Base-by-base conservation (phyloP, 306 rosid species). In the Cicer chorassanicum region DNA sequence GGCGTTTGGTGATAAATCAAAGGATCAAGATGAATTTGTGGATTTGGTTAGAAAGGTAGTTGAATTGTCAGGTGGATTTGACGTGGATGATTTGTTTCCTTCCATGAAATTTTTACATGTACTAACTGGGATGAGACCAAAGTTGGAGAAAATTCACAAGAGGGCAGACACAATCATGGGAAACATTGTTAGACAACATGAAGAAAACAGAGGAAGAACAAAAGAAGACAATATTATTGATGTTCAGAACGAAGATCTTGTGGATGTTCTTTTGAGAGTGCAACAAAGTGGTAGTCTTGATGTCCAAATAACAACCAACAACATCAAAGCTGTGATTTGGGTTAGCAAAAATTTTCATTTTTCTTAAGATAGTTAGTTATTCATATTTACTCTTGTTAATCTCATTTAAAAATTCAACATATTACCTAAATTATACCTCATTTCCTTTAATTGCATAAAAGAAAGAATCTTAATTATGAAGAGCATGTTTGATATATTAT, bases 321-420 rank as follows among this genome's bases (percentile, higher is more conserved):
- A 79, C 45, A 6, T 72, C 68, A 79, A 79, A 72, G 78, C 83
- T 36, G 36, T 79, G 4, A 72, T 79, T 29, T 18, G 51, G 54
- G 82, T 79, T 8, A 79, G 82, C 53, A 9, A 9, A 14, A 66
- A 16, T 24, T 0, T 24, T 24, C 34, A 24, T 24, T 24, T 24
- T 24, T 24, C 34, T 24, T 24, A 21, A 21, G 24, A 21, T 21
- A 21, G 24, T 1, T 21, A 21, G 2, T 21, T 1, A 21, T 1
- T 21, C 24, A 21, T 21, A 21, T 21, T 21, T 21, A 21, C 2
- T 21, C 24, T 21, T 21, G 24, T 21, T 21, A 1, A 21, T 21
- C 24, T 21, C 24, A 21, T 21, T 21, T 21, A 24, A 24, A 24
- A 24, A 3, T 24, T 24, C 34, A 24, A 2, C 34, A 2, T 2